These are phyloP conservation scores for Aspergillus sp. DNA, from an alignment of 2,329 filamentous ascomycete genomes.

Conservation along the genomic window DNA sequence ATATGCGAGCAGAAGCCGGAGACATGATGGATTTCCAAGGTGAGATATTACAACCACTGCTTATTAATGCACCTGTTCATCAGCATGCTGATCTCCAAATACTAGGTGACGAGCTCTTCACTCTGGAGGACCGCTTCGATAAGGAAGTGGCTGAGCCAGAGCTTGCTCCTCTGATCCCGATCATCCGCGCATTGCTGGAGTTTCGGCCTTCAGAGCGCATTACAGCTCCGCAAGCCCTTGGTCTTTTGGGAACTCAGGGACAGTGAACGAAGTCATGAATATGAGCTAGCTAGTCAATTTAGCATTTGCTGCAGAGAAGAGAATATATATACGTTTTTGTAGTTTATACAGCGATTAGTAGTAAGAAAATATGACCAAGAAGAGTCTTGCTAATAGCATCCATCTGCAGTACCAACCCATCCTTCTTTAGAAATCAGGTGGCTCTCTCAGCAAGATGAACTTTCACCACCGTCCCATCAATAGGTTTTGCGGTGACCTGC, in stretches of 20 bases:
- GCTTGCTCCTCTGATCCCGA: not conserved
- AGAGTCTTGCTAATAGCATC: not conserved
- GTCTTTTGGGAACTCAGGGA: not conserved
- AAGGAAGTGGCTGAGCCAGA: not conserved
- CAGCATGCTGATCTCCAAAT: not conserved
- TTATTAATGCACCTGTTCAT: not conserved
- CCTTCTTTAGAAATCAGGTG: not conserved
- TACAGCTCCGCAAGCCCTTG: not conserved
- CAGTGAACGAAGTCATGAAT: not conserved
- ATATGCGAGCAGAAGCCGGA: not conserved
- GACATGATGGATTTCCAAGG: not conserved
- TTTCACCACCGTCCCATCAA: constrained; percentile 10
- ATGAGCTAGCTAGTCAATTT: not conserved
- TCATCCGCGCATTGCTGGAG: not conserved
- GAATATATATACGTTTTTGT: not conserved
- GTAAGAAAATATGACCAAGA: not conserved
- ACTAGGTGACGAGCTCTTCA: not conserved
- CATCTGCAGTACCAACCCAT: not conserved
- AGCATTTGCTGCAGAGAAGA: not conserved
- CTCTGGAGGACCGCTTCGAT: not conserved
- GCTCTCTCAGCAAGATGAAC: not conserved
- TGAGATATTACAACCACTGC: not conserved
- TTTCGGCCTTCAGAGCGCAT: not conserved
- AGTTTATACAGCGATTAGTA: not conserved
- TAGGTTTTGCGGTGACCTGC: constrained; percentile 17